Conservation (phyloP, 176 grass and related monocot species). For the Saccharum officinarum region DNA sequence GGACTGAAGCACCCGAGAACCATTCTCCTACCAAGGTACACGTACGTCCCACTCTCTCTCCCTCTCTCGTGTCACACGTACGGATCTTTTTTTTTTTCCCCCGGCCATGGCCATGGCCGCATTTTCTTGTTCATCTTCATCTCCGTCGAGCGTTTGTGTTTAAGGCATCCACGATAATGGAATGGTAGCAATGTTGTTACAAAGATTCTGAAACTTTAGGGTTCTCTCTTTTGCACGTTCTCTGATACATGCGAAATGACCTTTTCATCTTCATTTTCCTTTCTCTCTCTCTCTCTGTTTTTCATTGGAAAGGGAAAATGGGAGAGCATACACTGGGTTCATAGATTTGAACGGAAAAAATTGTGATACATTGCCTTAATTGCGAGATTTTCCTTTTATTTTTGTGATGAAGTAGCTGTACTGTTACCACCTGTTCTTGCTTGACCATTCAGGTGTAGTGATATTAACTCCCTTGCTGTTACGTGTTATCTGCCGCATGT, state of each 20-base stretch:
- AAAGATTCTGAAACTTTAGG: neutral
- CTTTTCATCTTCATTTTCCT: neutral
- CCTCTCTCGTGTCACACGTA: neutral
- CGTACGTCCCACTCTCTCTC: neutral
- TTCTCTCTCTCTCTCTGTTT: neutral
- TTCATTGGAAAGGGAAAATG: neutral
- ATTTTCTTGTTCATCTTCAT: neutral
- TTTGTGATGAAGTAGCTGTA: neutral
- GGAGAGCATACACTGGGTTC: neutral
- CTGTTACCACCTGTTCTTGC: neutral
- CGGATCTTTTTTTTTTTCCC: neutral
- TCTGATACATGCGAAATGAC: neutral
- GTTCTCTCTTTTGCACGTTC: neutral
- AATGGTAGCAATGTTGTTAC: neutral
- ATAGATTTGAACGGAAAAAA: neutral
- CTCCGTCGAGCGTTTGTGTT: neutral
- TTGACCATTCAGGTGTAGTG: neutral
- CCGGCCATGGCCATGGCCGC: neutral
- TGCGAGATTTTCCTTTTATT: neutral
- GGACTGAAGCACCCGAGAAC: neutral
- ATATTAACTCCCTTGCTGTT: neutral
- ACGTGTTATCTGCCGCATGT: neutral
- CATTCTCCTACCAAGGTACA: neutral
- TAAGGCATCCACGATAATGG: neutral
- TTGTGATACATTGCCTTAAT: neutral